These are phyloP conservation scores for Acanthochlamys bracteata DNA, from an alignment of 106 monocot genomes.

Conservation along the genomic window DNA sequence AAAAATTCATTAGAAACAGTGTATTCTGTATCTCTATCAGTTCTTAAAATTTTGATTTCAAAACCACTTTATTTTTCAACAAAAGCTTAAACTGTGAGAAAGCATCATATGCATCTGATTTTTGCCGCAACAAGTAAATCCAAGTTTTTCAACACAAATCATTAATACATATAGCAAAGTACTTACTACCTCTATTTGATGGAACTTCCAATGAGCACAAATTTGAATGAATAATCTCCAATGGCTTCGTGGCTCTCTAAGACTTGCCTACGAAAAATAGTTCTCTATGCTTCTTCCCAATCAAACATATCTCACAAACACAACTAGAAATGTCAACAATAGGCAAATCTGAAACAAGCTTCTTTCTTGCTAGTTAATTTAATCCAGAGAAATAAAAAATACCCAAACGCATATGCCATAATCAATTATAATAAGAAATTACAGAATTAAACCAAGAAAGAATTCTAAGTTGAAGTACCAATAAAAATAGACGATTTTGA, in stretches of 20 bases:
- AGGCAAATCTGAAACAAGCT: not conserved
- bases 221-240: constrained; percentile 5
- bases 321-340: not conserved
- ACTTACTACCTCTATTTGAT: not conserved
- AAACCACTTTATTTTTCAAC: constrained; percentile 5
- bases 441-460: too few relatives aligned
- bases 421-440: not conserved
- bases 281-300: constrained; percentile 1
- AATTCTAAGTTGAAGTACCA: too few relatives aligned
- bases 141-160: constrained; percentile 4
- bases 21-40: not conserved
- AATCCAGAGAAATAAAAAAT: not conserved
- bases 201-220: not conserved
- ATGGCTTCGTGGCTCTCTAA: not conserved
- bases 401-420: constrained; percentile 6
- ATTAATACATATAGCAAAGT: constrained; percentile 5
- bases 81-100: not conserved
- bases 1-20: not conserved
- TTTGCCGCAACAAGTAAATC: constrained; percentile 1
- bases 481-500: not conserved
- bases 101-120: not conserved
- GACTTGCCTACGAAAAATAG: not conserved
- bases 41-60: not conserved
- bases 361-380: not conserved
- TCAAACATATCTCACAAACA: not conserved